A percentile compares a stretch with the other conserved stretches of the same genome.
These are phyloP conservation scores for Physaria fendleri DNA, from an alignment of 345 rosid genomes.

Conservation along the genomic window DNA sequence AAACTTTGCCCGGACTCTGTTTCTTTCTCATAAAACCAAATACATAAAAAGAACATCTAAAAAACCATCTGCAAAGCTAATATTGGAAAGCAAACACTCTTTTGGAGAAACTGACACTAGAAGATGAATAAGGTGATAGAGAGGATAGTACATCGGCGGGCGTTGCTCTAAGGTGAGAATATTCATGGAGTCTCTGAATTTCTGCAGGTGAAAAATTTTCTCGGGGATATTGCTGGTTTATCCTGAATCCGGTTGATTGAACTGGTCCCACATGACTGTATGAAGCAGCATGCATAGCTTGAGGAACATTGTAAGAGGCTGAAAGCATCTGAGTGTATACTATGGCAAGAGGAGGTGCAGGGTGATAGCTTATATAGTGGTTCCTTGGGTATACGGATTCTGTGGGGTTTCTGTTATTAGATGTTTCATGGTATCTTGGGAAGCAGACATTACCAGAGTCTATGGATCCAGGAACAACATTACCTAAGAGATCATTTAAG, in stretches of 20 bases:
- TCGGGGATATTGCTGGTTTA: conserved; percentile 34
- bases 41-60: conserved; percentile 23
- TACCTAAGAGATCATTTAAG: conserved; percentile 27
- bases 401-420: conserved; percentile 41
- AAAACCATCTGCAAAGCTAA: conserved; percentile 3
- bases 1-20: conserved; percentile 24
- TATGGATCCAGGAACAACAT: conserved; percentile 36
- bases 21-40: conserved; percentile 28
- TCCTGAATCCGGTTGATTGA: conserved; percentile 45
- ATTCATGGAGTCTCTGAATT: conserved; percentile 39
- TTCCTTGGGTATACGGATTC: conserved; percentile 34
- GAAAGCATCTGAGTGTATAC: conserved; percentile 48
- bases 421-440: conserved; percentile 42
- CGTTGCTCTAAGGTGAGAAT: conserved; percentile 51
- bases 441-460: conserved; percentile 39
- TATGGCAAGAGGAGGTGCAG: conserved; percentile 36
- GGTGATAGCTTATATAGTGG: conserved; percentile 37
- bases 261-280: conserved; percentile 47
- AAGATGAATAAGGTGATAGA: conserved; percentile 1
- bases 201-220: conserved; percentile 35
- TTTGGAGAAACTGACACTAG: neutral
- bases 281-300: conserved; percentile 40
- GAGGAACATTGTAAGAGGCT: conserved; percentile 35
- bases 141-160: conserved; percentile 49
- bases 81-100: neutral